phyloP scores from a whole-genome alignment of 352 stramenopile species.

The Globisporangium cederbergense region DNA sequence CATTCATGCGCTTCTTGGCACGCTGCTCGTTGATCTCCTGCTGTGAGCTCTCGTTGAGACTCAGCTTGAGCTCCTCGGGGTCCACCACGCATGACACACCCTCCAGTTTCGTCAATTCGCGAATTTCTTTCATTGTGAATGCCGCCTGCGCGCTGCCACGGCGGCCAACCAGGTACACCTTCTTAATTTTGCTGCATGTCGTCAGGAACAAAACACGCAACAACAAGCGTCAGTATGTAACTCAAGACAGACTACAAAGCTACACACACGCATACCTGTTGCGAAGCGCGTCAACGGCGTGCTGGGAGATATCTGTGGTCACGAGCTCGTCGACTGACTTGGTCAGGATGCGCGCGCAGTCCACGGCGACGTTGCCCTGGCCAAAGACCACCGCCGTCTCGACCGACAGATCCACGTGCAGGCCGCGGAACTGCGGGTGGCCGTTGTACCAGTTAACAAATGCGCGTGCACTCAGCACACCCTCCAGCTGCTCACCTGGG shows the following conservation, averaged over 20 bases:
- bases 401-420: slow-evolving; percentile 56
- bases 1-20: slow-evolving; percentile 81
- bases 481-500: slow-evolving; percentile 68
- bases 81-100: slow-evolving; percentile 84
- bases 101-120: slow-evolving; percentile 86
- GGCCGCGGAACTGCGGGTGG: slow-evolving; percentile 91
- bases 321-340: slow-evolving; percentile 89
- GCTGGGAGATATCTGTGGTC: slow-evolving; percentile 90
- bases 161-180: slow-evolving; percentile 91
- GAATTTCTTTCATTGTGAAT: slow-evolving; percentile 98
- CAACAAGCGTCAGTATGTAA: not conserved
- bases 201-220: not conserved
- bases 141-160: slow-evolving; percentile 94
- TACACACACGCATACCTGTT: slow-evolving; percentile 27
- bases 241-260: not conserved
- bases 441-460: slow-evolving; percentile 99
- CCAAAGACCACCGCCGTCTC: slow-evolving; percentile 94
- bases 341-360: slow-evolving; percentile 94
- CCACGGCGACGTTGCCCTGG: slow-evolving; percentile 97
- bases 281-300: slow-evolving; percentile 85
- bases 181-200: slow-evolving; percentile 54
- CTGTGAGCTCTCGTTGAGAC: slow-evolving; percentile 77
- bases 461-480: slow-evolving; percentile 85
- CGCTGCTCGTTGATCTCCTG: slow-evolving; percentile 86
- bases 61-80: slow-evolving; percentile 83